Evolutionary conservation across 176 grass and related monocot species (phyloP).

Genomic region (Lolium rigidum): DNA sequence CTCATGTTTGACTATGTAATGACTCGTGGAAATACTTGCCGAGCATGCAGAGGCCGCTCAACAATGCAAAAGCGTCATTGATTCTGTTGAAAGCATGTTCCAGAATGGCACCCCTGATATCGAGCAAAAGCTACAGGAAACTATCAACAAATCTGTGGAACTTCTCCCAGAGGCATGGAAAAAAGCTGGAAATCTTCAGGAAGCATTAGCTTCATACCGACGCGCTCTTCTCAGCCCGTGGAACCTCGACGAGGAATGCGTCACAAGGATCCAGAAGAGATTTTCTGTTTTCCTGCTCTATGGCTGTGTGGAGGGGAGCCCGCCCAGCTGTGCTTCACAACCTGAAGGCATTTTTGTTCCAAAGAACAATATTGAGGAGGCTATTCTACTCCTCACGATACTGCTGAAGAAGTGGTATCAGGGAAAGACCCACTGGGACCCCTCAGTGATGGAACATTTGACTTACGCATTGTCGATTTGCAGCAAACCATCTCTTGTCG

Average conservation of each 20-base stretch:
- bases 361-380: conserved; percentile 86
- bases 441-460: conserved; percentile 84
- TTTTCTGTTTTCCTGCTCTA: conserved; percentile 77
- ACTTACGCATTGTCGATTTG: conserved; percentile 74
- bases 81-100: conserved; percentile 91
- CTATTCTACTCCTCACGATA: conserved; percentile 77
- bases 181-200: conserved; percentile 62
- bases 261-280: conserved; percentile 81
- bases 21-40: not conserved
- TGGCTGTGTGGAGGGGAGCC: conserved; percentile 59
- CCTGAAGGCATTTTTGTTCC: conserved; percentile 75
- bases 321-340: conserved; percentile 62
- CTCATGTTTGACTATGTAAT: conserved; percentile 2
- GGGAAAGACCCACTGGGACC: conserved; percentile 83
- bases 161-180: conserved; percentile 95
- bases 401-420: conserved; percentile 77
- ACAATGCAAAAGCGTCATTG: conserved; percentile 82
- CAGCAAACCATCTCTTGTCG: conserved; percentile 60
- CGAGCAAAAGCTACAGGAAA: conserved; percentile 91
- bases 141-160: conserved; percentile 80
- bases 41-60: conserved; percentile 77
- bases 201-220: conserved; percentile 76
- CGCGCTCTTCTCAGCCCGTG: conserved; percentile 77
- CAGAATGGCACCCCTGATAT: conserved; percentile 75
- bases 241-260: conserved; percentile 89